phyloP scores from a whole-genome alignment of 2,329 filamentous ascomycete genomes.

The Pestalotiopsis fici region DNA sequence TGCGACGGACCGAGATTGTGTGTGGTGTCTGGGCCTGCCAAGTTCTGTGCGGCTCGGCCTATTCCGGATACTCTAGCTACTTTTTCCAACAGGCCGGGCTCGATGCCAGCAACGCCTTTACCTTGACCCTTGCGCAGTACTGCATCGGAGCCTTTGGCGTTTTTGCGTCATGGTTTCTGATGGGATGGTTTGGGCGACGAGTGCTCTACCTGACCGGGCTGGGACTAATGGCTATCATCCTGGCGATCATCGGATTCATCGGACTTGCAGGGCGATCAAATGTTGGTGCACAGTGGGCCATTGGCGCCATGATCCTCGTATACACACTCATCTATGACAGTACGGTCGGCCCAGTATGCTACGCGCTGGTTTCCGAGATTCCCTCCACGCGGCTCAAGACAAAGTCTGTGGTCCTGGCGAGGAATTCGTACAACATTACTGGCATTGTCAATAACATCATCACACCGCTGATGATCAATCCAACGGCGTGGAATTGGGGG shows the following conservation, averaged over 20 bases:
- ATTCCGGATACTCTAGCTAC: neutral
- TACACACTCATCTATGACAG: neutral
- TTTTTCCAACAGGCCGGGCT: neutral
- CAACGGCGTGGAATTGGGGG: slow-evolving; percentile 37
- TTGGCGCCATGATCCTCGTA: slow-evolving; percentile 1
- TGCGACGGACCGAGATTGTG: slow-evolving; percentile 11
- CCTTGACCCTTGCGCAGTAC: neutral
- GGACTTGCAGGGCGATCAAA: neutral
- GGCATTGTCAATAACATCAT: slow-evolving; percentile 27
- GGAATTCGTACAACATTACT: slow-evolving; percentile 36
- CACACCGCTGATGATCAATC: slow-evolving; percentile 21
- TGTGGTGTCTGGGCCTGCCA: slow-evolving; percentile 1
- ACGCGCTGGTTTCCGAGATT: neutral
- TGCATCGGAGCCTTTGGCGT: neutral
- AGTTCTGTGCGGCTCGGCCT: neutral
- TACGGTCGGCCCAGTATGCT: slow-evolving; percentile 3
- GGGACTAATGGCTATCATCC: neutral
- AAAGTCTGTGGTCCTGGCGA: slow-evolving; percentile 14
- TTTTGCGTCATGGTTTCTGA: slow-evolving; percentile 3
- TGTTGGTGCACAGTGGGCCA: neutral
- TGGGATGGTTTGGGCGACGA: slow-evolving; percentile 6
- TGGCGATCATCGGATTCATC: slow-evolving; percentile 5
- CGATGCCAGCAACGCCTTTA: neutral
- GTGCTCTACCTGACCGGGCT: slow-evolving; percentile 5
- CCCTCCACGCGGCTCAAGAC: slow-evolving; percentile 26